phyloP scores from a whole-genome alignment of 1,284 basidiomycete genomes.

The Ustilago crameri region DNA sequence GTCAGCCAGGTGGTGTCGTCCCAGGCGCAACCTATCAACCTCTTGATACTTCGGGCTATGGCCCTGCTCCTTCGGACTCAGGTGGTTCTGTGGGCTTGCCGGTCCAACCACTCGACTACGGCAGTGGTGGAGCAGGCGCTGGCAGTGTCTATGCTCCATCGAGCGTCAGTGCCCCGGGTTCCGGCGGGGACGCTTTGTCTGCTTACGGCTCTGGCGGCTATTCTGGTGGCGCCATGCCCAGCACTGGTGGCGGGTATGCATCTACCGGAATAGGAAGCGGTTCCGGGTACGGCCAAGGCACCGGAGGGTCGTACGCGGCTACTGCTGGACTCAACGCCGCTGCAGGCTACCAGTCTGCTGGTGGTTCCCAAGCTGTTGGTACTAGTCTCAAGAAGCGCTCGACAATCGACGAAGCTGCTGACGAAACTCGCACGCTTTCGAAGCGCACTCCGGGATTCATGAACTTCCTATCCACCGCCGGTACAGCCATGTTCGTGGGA shows the following conservation, averaged over 20 bases:
- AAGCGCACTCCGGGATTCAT: conserved; percentile 24
- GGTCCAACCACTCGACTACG: too few species aligned
- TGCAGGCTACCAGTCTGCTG: conserved; percentile 14
- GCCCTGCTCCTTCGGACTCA: too few species aligned
- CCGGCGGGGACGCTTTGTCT: neutral
- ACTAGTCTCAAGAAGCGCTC: conserved; percentile 30
- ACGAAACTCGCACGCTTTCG: conserved; percentile 9
- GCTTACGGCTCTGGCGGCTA: neutral
- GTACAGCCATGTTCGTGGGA: conserved; percentile 34
- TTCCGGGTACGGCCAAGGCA: neutral
- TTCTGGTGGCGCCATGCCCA: neutral
- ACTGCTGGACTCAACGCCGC: conserved; percentile 23
- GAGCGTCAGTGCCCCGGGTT: neutral
- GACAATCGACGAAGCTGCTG: neutral
- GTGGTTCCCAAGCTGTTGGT: neutral
- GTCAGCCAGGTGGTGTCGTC: conserved; percentile 1
- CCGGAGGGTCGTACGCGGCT: neutral
- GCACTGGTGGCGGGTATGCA: neutral
- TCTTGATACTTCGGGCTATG: neutral
- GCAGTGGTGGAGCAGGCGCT: too few species aligned
- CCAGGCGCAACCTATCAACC: neutral
- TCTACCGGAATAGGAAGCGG: neutral
- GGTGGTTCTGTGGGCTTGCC: too few species aligned
- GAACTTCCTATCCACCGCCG: conserved; percentile 14
- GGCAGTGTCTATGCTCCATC: too few species aligned